Evolutionary conservation across 2,329 filamentous ascomycete species (phyloP).

Genomic region (Fusarium sp.): DNA sequence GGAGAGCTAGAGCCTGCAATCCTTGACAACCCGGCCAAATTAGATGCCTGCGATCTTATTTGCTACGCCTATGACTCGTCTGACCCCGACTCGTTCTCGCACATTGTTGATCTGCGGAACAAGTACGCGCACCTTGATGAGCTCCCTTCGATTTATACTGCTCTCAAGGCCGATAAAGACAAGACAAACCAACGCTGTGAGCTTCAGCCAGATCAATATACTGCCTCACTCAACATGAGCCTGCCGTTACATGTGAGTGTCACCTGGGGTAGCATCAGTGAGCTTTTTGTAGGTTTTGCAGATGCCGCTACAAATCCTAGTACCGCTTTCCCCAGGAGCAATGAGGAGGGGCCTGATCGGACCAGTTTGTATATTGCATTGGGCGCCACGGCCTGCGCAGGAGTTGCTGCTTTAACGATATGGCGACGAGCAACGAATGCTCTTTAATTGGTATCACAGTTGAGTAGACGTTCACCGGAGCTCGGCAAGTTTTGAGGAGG

Average conservation of each 20-base stretch:
- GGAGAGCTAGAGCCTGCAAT: slow-evolving; percentile 96
- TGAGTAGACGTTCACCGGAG: background rate
- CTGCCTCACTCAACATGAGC: slow-evolving; percentile 83
- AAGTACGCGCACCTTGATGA: slow-evolving; percentile 86
- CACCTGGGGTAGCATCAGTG: slow-evolving; percentile 91
- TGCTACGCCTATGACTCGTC: slow-evolving; percentile 98
- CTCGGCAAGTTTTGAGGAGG: background rate
- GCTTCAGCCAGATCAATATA: slow-evolving; percentile 91
- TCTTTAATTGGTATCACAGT: slow-evolving; percentile 34
- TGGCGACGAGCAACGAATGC: slow-evolving; percentile 67
- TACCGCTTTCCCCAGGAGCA: slow-evolving; percentile 86
- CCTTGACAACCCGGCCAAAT: slow-evolving; percentile 87
- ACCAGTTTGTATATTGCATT: slow-evolving; percentile 87
- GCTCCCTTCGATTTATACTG: slow-evolving; percentile 91
- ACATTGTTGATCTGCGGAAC: slow-evolving; percentile 83
- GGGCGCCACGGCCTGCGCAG: slow-evolving; percentile 74
- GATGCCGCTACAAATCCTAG: slow-evolving; percentile 92
- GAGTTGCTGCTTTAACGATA: slow-evolving; percentile 71
- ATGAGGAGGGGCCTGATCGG: slow-evolving; percentile 85
- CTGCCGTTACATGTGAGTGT: slow-evolving; percentile 94
- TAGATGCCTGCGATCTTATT: slow-evolving; percentile 92
- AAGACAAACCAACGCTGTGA: slow-evolving; percentile 96
- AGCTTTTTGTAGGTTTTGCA: slow-evolving; percentile 90
- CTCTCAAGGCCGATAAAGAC: slow-evolving; percentile 93
- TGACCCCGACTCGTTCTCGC: slow-evolving; percentile 93